These are phyloP conservation scores for Zygosaccharomyces sapae DNA, from an alignment of 1,139 yeast genomes.

Conservation along the genomic window DNA sequence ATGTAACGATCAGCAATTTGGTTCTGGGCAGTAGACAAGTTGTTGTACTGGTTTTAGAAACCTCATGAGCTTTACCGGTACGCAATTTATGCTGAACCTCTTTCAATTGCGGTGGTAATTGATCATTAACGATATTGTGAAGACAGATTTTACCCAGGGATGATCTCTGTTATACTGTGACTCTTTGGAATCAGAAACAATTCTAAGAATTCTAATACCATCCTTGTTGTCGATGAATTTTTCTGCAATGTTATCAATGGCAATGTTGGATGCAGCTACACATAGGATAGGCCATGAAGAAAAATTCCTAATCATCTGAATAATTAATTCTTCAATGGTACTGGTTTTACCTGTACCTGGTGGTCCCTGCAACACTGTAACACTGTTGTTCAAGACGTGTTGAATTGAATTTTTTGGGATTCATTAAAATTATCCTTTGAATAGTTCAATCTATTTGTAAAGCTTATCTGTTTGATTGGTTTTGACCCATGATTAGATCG, in stretches of 20 bases:
- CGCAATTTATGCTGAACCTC: slow-evolving; percentile 45
- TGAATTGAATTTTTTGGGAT: slow-evolving; percentile 64
- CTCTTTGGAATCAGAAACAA: slow-evolving; percentile 59
- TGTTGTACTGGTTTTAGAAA: slow-evolving; percentile 31
- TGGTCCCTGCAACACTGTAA: slow-evolving; percentile 64
- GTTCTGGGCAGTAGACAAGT: slow-evolving; percentile 42
- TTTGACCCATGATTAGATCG: slow-evolving; percentile 56
- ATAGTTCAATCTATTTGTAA: slow-evolving; percentile 50
- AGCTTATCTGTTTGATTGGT: slow-evolving; percentile 54
- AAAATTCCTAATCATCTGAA: slow-evolving; percentile 53
- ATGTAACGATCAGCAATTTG: slow-evolving; percentile 47
- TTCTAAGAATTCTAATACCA: slow-evolving; percentile 48
- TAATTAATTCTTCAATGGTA: slow-evolving; percentile 59
- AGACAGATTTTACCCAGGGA: slow-evolving; percentile 57
- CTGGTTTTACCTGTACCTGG: slow-evolving; percentile 70
- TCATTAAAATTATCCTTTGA: slow-evolving; percentile 50
- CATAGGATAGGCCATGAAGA: slow-evolving; percentile 62
- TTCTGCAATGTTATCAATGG: slow-evolving; percentile 73
- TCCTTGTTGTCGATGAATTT: slow-evolving; percentile 51
- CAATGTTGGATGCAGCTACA: slow-evolving; percentile 72
- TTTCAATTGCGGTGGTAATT: slow-evolving; percentile 44
- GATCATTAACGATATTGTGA: slow-evolving; percentile 54
- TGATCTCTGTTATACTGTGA: slow-evolving; percentile 53
- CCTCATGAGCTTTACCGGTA: slow-evolving; percentile 38
- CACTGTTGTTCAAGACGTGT: slow-evolving; percentile 60